A percentile compares a stretch with the other conserved stretches of the same genome.
These are phyloP conservation scores for Suhomyces bolitotheri DNA, from an alignment of 1,139 yeast species.

Conservation along the genomic window DNA sequence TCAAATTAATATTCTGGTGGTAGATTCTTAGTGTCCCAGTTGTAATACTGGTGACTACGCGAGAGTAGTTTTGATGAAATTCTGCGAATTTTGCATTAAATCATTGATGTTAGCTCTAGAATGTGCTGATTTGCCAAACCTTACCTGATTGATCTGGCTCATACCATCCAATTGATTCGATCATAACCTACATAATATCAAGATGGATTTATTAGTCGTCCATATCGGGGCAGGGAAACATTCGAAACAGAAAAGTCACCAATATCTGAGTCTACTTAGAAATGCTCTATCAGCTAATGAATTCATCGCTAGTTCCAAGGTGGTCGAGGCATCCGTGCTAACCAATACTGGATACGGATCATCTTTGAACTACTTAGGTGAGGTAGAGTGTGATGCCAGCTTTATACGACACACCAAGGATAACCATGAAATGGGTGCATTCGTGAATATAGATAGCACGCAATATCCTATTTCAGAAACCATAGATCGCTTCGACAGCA, in stretches of 20 bases:
- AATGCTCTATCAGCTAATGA: conserved; percentile 19
- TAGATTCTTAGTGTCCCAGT: too few species aligned
- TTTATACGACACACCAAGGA: conserved; percentile 19
- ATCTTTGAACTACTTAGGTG: conserved; percentile 46
- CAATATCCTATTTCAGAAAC: conserved; percentile 27
- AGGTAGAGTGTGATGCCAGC: conserved; percentile 53
- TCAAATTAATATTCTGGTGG: too few species aligned
- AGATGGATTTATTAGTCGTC: conserved; percentile 20
- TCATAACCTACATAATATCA: too few species aligned
- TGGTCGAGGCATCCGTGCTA: conserved; percentile 44
- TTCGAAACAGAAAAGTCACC: conserved; percentile 15
- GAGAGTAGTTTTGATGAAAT: too few species aligned
- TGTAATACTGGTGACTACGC: too few species aligned
- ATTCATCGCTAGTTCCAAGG: conserved; percentile 17
- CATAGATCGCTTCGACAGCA: conserved; percentile 19
- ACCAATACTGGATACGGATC: conserved; percentile 64
- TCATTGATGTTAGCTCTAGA: too few species aligned
- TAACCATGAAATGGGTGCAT: conserved; percentile 19
- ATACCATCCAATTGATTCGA: too few species aligned
- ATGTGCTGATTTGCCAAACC: too few species aligned
- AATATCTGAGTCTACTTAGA: conserved; percentile 26
- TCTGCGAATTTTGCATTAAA: too few species aligned
- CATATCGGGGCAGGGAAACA: conserved; percentile 48
- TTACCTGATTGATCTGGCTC: too few species aligned
- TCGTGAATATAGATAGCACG: conserved; percentile 25